phyloP scores from a whole-genome alignment of 768 basidiomycete genomes.

The Porphyrellus cyaneotinctus region DNA sequence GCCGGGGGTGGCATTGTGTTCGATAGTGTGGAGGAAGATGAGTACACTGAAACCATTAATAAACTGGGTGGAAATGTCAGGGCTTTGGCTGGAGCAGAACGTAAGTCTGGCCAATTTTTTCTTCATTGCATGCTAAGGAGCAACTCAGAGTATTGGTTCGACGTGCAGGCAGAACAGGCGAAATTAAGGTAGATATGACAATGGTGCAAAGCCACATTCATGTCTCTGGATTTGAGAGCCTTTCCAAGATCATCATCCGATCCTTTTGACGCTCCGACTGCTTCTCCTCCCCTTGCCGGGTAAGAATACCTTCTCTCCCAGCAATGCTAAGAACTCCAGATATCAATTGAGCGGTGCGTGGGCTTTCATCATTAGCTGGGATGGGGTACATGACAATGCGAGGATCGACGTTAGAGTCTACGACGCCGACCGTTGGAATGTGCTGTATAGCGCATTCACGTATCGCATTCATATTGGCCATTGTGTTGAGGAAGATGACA shows the following conservation, averaged over 20 bases:
- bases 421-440: slow-evolving; percentile 90
- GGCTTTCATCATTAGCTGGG: slow-evolving; percentile 95
- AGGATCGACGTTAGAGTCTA: slow-evolving; percentile 95
- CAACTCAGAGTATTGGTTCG: slow-evolving; percentile 62
- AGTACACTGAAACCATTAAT: slow-evolving; percentile 93
- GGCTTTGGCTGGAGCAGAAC: slow-evolving; percentile 83
- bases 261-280: slow-evolving; percentile 23
- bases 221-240: slow-evolving; percentile 15
- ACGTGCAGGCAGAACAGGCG: slow-evolving; percentile 49
- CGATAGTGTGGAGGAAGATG: slow-evolving; percentile 97
- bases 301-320: slow-evolving; percentile 65
- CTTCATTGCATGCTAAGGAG: slow-evolving; percentile 17
- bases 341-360: slow-evolving; percentile 86
- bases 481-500: slow-evolving; percentile 87
- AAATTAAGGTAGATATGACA: slow-evolving; percentile 23
- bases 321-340: slow-evolving; percentile 89
- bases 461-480: slow-evolving; percentile 79
- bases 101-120: slow-evolving; percentile 45
- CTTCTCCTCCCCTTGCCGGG: slow-evolving; percentile 34
- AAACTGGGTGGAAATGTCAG: slow-evolving; percentile 85
- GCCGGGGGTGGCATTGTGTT: slow-evolving; percentile 97
- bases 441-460: slow-evolving; percentile 87
- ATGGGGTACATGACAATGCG: slow-evolving; percentile 97
- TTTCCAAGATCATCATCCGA: slow-evolving; percentile 25
- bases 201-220: slow-evolving; percentile 11